These are phyloP conservation scores for Setaria viridis DNA, from an alignment of 202 grass and related monocot species.

Conservation along the genomic window DNA sequence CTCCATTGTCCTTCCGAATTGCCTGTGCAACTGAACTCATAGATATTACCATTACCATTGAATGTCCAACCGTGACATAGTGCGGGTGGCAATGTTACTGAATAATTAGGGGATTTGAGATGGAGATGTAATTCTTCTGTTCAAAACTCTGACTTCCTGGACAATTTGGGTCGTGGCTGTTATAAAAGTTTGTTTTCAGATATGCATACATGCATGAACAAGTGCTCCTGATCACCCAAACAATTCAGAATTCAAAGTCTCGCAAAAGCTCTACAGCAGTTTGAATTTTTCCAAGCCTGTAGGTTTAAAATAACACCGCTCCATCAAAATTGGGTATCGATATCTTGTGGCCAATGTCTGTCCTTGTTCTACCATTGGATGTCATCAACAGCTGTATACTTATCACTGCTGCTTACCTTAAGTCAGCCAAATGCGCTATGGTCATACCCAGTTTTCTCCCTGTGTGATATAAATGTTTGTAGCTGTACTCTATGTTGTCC, in stretches of 20 bases:
- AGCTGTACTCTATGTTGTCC: background rate
- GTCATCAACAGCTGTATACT: background rate
- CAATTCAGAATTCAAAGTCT: background rate
- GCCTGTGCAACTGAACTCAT: background rate
- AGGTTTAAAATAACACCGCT: background rate
- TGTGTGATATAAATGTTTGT: background rate
- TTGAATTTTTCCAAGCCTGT: background rate
- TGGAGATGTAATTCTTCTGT: background rate
- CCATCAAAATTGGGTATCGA: background rate
- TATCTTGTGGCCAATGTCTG: background rate
- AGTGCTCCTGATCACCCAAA: background rate
- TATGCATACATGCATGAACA: background rate
- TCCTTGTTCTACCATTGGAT: constrained; percentile 4
- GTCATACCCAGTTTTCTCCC: background rate
- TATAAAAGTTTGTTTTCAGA: background rate
- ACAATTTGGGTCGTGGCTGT: background rate
- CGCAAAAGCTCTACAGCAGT: background rate
- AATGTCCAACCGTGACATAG: background rate
- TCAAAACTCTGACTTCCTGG: background rate
- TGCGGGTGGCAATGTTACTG: background rate
- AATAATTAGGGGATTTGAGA: background rate
- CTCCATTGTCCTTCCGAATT: background rate
- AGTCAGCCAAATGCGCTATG: background rate
- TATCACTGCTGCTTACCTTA: background rate
- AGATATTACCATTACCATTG: background rate